Conservation (phyloP, 306 rosid genomes). For the Acacia crassicarpa region DNA sequence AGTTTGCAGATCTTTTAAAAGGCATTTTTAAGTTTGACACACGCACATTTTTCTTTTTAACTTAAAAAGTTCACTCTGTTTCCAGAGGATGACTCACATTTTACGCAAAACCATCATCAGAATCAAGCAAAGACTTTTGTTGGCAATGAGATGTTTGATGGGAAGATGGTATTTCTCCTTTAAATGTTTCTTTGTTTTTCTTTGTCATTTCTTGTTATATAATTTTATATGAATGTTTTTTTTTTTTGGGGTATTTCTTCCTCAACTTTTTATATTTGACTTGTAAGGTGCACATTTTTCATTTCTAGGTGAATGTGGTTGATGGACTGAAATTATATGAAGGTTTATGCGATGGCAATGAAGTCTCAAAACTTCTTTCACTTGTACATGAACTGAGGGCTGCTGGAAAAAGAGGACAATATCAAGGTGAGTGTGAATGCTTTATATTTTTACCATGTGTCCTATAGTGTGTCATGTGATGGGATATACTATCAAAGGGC, state of each 20-base stretch:
- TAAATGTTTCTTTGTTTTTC: slow-evolving; percentile 19
- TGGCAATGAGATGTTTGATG: slow-evolving; percentile 62
- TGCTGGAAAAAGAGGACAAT: slow-evolving; percentile 73
- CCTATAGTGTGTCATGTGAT: neutral
- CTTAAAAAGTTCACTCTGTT: slow-evolving; percentile 19
- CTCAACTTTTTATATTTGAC: slow-evolving; percentile 6
- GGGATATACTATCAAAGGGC: neutral
- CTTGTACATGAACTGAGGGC: slow-evolving; percentile 70
- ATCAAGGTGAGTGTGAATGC: slow-evolving; percentile 56
- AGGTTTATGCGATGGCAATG: slow-evolving; percentile 49
- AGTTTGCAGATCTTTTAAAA: neutral
- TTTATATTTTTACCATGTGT: neutral
- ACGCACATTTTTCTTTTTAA: neutral
- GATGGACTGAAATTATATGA: slow-evolving; percentile 85
- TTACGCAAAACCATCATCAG: slow-evolving; percentile 46
- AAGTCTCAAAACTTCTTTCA: slow-evolving; percentile 64
- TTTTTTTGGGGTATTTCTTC: neutral
- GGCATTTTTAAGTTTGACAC: neutral
- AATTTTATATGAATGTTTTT: neutral
- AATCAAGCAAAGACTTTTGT: slow-evolving; percentile 65
- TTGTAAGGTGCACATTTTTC: slow-evolving; percentile 19
- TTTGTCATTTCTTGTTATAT: slow-evolving; percentile 16
- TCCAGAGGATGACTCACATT: slow-evolving; percentile 58
- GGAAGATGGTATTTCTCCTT: slow-evolving; percentile 62
- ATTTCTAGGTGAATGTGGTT: slow-evolving; percentile 66